Conservation (phyloP, 345 rosid genomes). For the Hirschfeldia incana region DNA sequence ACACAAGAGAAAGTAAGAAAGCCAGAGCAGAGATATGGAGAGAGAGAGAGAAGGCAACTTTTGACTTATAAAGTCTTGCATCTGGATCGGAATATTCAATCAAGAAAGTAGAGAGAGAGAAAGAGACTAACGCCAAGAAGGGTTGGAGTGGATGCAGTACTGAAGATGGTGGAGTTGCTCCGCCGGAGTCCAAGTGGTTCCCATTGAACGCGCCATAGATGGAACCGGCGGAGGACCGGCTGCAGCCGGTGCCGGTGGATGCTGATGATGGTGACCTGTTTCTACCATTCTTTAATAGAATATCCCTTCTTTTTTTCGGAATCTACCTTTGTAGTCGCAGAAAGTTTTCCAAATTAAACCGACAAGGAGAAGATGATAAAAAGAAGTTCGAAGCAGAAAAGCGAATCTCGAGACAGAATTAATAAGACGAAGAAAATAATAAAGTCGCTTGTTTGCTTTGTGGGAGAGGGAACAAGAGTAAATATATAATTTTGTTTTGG, state of each 20-base stretch:
- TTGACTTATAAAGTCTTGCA: slow-evolving; percentile 19
- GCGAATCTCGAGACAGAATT: slow-evolving; percentile 43
- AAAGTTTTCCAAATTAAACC: slow-evolving; percentile 41
- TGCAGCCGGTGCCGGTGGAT: slow-evolving; percentile 40
- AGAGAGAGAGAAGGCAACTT: slow-evolving; percentile 24
- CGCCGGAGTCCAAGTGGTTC: slow-evolving; percentile 75
- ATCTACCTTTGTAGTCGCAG: slow-evolving; percentile 27
- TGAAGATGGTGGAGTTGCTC: slow-evolving; percentile 93
- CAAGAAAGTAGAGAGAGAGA: neutral
- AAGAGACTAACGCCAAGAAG: slow-evolving; percentile 86
- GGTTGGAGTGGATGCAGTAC: slow-evolving; percentile 98
- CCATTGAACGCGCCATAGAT: slow-evolving; percentile 49
- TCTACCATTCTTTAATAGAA: slow-evolving; percentile 47
- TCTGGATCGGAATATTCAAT: slow-evolving; percentile 30
- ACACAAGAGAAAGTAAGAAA: slow-evolving; percentile 9
- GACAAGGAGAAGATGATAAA: slow-evolving; percentile 33
- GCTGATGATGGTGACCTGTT: slow-evolving; percentile 50
- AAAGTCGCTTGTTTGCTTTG: slow-evolving; percentile 33
- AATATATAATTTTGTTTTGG: neutral
- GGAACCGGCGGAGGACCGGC: slow-evolving; percentile 47
- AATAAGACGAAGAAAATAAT: neutral
- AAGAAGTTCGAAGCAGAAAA: slow-evolving; percentile 26
- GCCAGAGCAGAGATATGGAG: neutral
- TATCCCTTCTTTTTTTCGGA: slow-evolving; percentile 9
- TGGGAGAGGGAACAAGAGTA: slow-evolving; percentile 1